These are phyloP conservation scores for Hypoxylon sp. DNA, from an alignment of 2,329 filamentous ascomycete genomes.

Conservation along the genomic window DNA sequence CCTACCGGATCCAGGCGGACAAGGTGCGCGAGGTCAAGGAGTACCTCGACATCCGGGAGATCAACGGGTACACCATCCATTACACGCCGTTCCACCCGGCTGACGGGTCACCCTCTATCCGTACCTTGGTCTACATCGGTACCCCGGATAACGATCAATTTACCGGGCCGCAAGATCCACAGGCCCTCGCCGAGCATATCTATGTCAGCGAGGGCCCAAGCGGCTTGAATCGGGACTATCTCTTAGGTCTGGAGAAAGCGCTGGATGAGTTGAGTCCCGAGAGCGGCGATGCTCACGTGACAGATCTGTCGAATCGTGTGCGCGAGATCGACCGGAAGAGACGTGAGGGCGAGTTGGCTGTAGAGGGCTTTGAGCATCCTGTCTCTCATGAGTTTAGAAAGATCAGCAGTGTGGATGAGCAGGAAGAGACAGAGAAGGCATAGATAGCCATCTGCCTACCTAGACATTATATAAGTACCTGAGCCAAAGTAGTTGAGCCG, in stretches of 20 bases:
- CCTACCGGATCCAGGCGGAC: slow-evolving; percentile 80
- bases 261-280: slow-evolving; percentile 76
- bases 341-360: slow-evolving; percentile 23
- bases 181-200: slow-evolving; percentile 82
- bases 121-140: slow-evolving; percentile 87
- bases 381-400: slow-evolving; percentile 52
- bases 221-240: slow-evolving; percentile 89
- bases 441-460: slow-evolving; percentile 24
- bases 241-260: slow-evolving; percentile 80
- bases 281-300: slow-evolving; percentile 84
- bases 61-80: slow-evolving; percentile 96
- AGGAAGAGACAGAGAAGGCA: slow-evolving; percentile 60
- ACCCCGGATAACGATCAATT: slow-evolving; percentile 95
- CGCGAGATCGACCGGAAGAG: slow-evolving; percentile 63
- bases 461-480: no score
- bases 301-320: slow-evolving; percentile 79
- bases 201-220: slow-evolving; percentile 79
- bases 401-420: slow-evolving; percentile 62
- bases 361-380: slow-evolving; percentile 29
- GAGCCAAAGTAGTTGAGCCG: neutral
- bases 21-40: slow-evolving; percentile 82
- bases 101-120: slow-evolving; percentile 50
- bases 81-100: slow-evolving; percentile 83
- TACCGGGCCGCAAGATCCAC: slow-evolving; percentile 80
- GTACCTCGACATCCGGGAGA: slow-evolving; percentile 95